Percentiles rank a stretch among this genome's conserved stretches.
phyloP scores from a whole-genome alignment of 306 rosid genomes.

The Vicia sativa region DNA sequence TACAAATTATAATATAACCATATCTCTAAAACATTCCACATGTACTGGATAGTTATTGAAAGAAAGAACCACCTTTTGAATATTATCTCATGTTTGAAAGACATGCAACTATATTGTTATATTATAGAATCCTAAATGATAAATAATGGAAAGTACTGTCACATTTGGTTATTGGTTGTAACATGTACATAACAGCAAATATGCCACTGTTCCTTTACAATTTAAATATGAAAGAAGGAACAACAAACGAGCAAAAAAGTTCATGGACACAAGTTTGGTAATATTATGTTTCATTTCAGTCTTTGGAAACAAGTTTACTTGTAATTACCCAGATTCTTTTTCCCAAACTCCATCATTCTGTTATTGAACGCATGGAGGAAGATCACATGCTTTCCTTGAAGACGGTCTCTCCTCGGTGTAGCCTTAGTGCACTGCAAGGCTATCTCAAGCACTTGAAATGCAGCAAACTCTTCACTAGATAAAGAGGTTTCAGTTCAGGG shows the following conservation, averaged over 20 bases:
- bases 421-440: slow-evolving; percentile 86
- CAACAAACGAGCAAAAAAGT: neutral
- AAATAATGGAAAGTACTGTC: neutral
- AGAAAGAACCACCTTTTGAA: neutral
- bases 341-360: slow-evolving; percentile 50
- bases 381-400: slow-evolving; percentile 73
- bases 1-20: neutral
- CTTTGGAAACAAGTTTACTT: slow-evolving; percentile 23
- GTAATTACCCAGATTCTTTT: slow-evolving; percentile 44
- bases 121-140: too few species aligned
- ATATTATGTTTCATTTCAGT: slow-evolving; percentile 16
- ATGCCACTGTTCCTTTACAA: slow-evolving; percentile 10
- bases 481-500: slow-evolving; percentile 64
- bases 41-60: neutral
- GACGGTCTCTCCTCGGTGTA: slow-evolving; percentile 78
- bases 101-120: too few species aligned
- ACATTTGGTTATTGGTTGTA: slow-evolving; percentile 2
- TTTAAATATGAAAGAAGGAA: slow-evolving; percentile 5
- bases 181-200: slow-evolving; percentile 5
- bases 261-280: slow-evolving; percentile 9
- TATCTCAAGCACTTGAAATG: slow-evolving; percentile 81
- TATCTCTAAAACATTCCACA: neutral
- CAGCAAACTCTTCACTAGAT: slow-evolving; percentile 63
- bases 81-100: slow-evolving; percentile 5
- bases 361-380: slow-evolving; percentile 58